Evolutionary conservation across 306 rosid species (phyloP), one percentile per base, ranked within the genome.

Genomic region (Malus asiatica): DNA sequence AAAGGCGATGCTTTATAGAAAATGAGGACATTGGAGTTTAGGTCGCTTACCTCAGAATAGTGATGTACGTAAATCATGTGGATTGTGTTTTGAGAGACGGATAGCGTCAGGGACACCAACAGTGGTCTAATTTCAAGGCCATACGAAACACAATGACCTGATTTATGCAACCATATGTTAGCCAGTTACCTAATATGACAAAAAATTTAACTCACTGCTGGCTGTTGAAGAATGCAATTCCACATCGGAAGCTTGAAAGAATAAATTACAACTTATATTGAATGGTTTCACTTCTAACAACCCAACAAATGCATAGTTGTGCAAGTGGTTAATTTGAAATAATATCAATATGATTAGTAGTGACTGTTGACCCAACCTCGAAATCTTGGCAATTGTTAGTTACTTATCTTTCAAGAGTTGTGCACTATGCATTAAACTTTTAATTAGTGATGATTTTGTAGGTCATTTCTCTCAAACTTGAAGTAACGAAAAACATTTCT

Each of bases 361-460:
- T 48, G 3, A 6, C 3, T 0, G 0, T 0, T 14, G 0, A 11
- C 19, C 7, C 7, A 0, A 46, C 18, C 4, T 1, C 1, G 0
- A 14, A 46, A 46, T 46, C 53, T 46, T 14, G 53, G 4, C 15
- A 46, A 18, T 46, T 13, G 19, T 6, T 46, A 46, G 19, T 14
- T 46, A 46, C 53, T 4, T 0, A 22, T 13, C 62, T 70, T 51
- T 51, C 23, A 29, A 18, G 44, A 51, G 23, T 70, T 51, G 32
- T 12, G 66, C 32, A 60, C 29, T 38, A 38, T 38, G 42, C 4
- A 4, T 60, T 8, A 27, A 60, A 5, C 63, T 58, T 22, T 58
- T 22, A 4, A 23, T 9, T 12, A 9, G 12, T 60, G 35, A 25
- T 60, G 66, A 60, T 12, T 60, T 60, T 25, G 0, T 5, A 11